Percentiles rank a stretch among this genome's conserved stretches.
Conservation (phyloP, 1,139 yeast species). For the Saccharomyces hybrid region DNA sequence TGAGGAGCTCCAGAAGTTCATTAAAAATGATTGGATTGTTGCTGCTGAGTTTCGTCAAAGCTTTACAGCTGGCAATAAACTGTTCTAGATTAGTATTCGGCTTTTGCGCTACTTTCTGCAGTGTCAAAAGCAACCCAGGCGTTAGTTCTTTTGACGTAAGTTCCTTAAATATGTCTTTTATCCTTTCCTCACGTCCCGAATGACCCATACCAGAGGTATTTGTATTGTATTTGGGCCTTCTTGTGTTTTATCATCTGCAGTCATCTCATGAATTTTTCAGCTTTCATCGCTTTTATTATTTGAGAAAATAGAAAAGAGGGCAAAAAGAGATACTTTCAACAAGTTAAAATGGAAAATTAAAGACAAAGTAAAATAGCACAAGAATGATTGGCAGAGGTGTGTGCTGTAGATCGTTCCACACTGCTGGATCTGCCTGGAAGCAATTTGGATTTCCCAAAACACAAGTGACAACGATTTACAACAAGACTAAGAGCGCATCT, state of each 20-base stretch:
- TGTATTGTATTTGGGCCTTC: neutral
- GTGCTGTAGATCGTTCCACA: neutral
- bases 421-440: neutral
- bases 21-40: neutral
- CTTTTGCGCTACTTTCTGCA: neutral
- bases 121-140: neutral
- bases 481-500: constrained; percentile 26
- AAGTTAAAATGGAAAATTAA: neutral
- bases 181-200: neutral
- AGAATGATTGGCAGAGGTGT: neutral
- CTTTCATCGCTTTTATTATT: neutral
- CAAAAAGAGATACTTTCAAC: neutral
- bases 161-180: neutral
- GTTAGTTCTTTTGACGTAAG: neutral
- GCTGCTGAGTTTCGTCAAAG: neutral
- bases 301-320: neutral
- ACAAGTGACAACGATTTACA: constrained; percentile 24
- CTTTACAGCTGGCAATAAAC: neutral
- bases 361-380: neutral
- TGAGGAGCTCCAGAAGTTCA: neutral
- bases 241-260: neutral
- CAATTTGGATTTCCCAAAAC: neutral
- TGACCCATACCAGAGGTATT: neutral
- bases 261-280: neutral
- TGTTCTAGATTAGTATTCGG: neutral